phyloP scores from a whole-genome alignment of 2,329 filamentous ascomycete genomes.

The Tolypocladium ophioglossoides region DNA sequence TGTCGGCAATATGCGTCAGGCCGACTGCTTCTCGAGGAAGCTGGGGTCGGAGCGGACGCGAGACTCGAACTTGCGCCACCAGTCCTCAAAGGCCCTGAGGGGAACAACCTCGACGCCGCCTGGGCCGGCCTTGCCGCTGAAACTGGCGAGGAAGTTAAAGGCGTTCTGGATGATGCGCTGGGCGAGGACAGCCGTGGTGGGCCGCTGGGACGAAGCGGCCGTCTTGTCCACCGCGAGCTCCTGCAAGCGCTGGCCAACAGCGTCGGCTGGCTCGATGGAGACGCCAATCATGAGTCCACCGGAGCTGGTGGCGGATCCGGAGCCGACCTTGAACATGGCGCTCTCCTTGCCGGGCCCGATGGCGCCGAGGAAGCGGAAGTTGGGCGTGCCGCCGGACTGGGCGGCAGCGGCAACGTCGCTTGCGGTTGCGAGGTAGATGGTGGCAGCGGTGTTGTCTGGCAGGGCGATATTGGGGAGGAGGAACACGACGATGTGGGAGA shows the following conservation, averaged over 20 bases:
- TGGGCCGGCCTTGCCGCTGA: conserved; percentile 53
- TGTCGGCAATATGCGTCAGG: conserved; percentile 6
- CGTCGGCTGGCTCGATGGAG: conserved; percentile 63
- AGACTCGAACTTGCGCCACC: conserved; percentile 95
- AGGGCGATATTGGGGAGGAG: conserved; percentile 68
- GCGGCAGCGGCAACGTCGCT: conserved; percentile 27
- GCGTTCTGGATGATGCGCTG: conserved; percentile 94
- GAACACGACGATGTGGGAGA: conserved; percentile 82
- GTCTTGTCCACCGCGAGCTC: conserved; percentile 33
- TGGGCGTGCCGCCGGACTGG: conserved; percentile 31
- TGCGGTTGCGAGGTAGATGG: conserved; percentile 69
- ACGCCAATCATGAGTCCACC: conserved; percentile 67
- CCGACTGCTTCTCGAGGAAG: conserved; percentile 62
- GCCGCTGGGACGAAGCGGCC: conserved; percentile 15
- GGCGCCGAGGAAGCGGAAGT: conserved; percentile 79
- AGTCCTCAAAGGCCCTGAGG: conserved; percentile 90
- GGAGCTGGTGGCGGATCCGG: conserved; percentile 10
- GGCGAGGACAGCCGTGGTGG: conserved; percentile 68
- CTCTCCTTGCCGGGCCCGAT: conserved; percentile 85
- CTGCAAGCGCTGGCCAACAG: conserved; percentile 61
- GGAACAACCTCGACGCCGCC: conserved; percentile 77
- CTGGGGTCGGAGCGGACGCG: conserved; percentile 75
- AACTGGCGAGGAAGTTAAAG: conserved; percentile 91
- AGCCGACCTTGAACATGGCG: conserved; percentile 72
- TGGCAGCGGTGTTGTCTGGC: conserved; percentile 67